These are phyloP conservation scores for Drechslerella stenobrocha DNA, from an alignment of 2,329 filamentous ascomycete species.

Conservation along the genomic window DNA sequence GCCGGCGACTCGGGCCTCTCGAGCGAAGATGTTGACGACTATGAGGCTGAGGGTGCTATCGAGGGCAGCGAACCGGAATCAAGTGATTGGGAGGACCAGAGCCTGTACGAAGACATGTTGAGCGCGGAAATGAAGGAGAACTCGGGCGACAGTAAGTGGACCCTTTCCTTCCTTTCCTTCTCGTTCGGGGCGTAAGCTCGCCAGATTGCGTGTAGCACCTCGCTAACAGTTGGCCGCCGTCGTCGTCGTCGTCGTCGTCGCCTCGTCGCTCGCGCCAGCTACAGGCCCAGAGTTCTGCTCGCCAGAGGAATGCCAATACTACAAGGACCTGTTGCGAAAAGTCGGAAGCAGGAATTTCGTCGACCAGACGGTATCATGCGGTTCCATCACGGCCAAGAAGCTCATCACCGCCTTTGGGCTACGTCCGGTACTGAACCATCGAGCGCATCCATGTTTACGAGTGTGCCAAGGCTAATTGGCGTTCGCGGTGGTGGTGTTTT, in stretches of 20 bases:
- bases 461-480: not conserved
- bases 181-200: constrained; percentile 1
- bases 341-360: constrained; percentile 79
- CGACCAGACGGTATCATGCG: constrained; percentile 69
- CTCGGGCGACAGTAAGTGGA: constrained; percentile 59
- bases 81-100: constrained; percentile 68
- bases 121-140: constrained; percentile 63
- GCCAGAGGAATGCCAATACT: constrained; percentile 68
- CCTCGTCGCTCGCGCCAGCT: constrained; percentile 9
- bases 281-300: constrained; percentile 63
- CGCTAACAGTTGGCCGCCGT: constrained; percentile 4
- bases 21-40: constrained; percentile 55
- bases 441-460: constrained; percentile 4
- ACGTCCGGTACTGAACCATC: constrained; percentile 58
- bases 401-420: constrained; percentile 85
- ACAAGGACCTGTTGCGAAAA: constrained; percentile 71
- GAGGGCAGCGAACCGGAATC: constrained; percentile 49
- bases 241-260: not conserved
- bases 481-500: constrained; percentile 14
- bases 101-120: constrained; percentile 66
- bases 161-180: constrained; percentile 49
- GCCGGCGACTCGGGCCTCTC: constrained; percentile 42
- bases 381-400: constrained; percentile 75
- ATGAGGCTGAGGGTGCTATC: constrained; percentile 48
- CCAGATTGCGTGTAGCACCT: too few relatives aligned